Evolutionary conservation across 768 basidiomycete genomes (phyloP), one percentile per base, ranked within the genome.

Genomic region (Thelephora ganbajun): DNA sequence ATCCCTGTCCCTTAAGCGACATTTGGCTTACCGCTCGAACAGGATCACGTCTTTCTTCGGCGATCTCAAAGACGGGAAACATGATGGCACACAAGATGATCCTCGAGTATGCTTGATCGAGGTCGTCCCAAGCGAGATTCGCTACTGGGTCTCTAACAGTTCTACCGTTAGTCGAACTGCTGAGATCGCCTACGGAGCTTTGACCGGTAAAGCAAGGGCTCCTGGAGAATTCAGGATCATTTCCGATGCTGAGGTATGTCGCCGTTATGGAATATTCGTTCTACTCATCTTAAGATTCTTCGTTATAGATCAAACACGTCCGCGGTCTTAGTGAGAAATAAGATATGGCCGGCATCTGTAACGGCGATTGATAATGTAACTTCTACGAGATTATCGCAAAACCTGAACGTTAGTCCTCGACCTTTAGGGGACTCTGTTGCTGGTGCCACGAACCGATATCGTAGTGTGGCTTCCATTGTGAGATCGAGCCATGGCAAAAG

Each of bases 151-250:
- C 48, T 70, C 80, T 5, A 83, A 73, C 33, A 76, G 77, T 52
- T 73, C 76, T 12, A 59, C 65, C 16, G 53, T 87, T 47, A 72
- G 74, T 4, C 74, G 77, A 39, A 70, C 74, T 1, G 62, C 79
- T 6, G 76, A 90, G 43, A 69, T 77, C 42, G 79, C 79, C 3
- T 48, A 76, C 5, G 68, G 73, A 43, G 72, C 79, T 0, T 65
- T 77, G 19, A 75, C 76, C 2, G 87, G 88, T 2, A 74, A 71
- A 37, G 70, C 69, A 1, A 71, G 80, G 11, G 69, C 72, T 7
- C 84, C 84, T 0, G 91, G 92, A 9, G 80, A 91, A 58, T 60
- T 93, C 54, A 68, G 78, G 54, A 85, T 79, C 2, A 82, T 94
- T 60, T 79, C 67, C 12, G 73, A 73, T 46, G 63, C 73, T 20